Base-by-base conservation (phyloP, 2,329 filamentous ascomycete genomes). In the Fusarium verticillioides region DNA sequence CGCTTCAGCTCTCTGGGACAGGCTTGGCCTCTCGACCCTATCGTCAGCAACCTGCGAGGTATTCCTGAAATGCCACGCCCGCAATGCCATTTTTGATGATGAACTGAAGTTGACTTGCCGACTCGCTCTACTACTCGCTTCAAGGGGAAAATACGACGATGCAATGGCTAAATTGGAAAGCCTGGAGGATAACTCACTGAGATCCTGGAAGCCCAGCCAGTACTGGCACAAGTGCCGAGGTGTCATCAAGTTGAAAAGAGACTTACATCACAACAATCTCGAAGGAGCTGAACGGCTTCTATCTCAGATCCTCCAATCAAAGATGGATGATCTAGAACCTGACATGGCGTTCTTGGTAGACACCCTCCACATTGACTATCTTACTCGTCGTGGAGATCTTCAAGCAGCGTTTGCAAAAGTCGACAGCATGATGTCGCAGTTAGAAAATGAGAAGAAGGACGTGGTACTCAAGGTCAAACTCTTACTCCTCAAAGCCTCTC, bases 201-300 rank as follows among this genome's bases (percentile, higher is more conserved):
- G 92, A 7, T 92, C 93, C 1, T 88, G 95, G 80, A 97, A 95
- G 81, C 88, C 92, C 23, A 91, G 92, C 72, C 94, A 97, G 75
- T 92, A 92, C 78, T 90, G 93, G 85, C 84, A 88, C 72, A 90
- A 90, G 62, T 93, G 91, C 78, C 86, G 89, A 19, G 91, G 89
- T 9, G 86, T 94, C 47, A 85, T 94, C 65, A 91, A 90, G 76
- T 82, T 94, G 15, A 89, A 88, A 73, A 85, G 87, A 65, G 90
- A 92, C 70, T 83, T 94, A 11, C 87, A 90, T 63, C 85, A 83
- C 64, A 84, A 85, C 67, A 85, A 89, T 54, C 81, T 89, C 9
- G 83, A 85, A n/a, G 85, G 85, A 4, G 87, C 87, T 7, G 84
- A 87, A 52, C 78, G 84, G 37, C 79, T 89, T 1, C 81, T 90